Evolutionary conservation across 257 asterid species (phyloP).

Genomic region (Penstemon newberryi): DNA sequence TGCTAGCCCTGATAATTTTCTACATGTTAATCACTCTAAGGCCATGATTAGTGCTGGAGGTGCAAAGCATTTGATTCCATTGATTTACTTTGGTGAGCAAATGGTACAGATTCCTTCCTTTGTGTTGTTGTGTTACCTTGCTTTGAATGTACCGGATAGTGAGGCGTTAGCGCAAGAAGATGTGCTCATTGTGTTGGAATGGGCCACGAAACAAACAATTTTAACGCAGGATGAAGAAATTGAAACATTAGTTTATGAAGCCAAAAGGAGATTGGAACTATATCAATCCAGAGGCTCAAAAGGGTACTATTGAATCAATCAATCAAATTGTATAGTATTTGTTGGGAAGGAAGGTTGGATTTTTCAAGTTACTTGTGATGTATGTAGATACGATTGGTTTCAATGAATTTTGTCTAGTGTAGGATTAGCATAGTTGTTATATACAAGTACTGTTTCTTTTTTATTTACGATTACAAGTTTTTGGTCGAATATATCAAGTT

Average conservation of each 20-base stretch:
- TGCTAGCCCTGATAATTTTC: constrained; percentile 58
- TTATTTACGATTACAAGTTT: too few relatives aligned
- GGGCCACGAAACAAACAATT: constrained; percentile 55
- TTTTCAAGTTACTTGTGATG: constrained; percentile 5
- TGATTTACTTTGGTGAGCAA: constrained; percentile 63
- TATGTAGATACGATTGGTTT: too few relatives aligned
- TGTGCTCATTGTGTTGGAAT: constrained; percentile 52
- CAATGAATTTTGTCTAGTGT: too few relatives aligned
- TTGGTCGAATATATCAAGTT: too few relatives aligned
- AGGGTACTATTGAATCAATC: constrained; percentile 27
- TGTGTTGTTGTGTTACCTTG: constrained; percentile 56
- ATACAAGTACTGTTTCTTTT: too few relatives aligned
- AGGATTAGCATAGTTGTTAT: too few relatives aligned
- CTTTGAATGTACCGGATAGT: constrained; percentile 70
- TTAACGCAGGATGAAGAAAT: constrained; percentile 54
- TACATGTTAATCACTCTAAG: constrained; percentile 59
- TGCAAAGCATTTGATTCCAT: constrained; percentile 46
- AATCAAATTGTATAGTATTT: constrained; percentile 19
- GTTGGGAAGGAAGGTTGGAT: constrained; percentile 20
- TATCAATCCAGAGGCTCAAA: constrained; percentile 63
- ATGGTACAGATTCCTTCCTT: constrained; percentile 66
- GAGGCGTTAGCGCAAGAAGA: constrained; percentile 54
- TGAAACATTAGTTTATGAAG: constrained; percentile 50
- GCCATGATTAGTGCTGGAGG: constrained; percentile 54
- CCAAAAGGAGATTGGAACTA: constrained; percentile 63